Evolutionary conservation across 2,329 filamentous ascomycete genomes (phyloP).

Genomic region (Metarhizium sp.): DNA sequence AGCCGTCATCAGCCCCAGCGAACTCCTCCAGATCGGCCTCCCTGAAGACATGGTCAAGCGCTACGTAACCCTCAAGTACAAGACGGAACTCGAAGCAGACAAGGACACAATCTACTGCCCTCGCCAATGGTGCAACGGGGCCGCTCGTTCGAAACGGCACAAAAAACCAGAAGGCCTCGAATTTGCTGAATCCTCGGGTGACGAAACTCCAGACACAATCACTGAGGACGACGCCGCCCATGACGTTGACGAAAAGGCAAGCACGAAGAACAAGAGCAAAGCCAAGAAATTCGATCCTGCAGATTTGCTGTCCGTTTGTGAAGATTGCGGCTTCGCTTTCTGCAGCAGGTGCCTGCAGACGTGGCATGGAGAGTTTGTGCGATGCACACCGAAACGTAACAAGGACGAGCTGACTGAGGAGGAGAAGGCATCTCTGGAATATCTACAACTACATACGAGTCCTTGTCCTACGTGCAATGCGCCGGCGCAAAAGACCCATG

Average conservation of each 20-base stretch:
- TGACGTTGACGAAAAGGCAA: conserved; percentile 7
- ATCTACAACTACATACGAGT: conserved; percentile 71
- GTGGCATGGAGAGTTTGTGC: conserved; percentile 85
- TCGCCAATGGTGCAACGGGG: conserved; percentile 83
- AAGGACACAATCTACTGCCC: conserved; percentile 91
- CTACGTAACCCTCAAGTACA: conserved; percentile 85
- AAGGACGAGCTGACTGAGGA: conserved; percentile 68
- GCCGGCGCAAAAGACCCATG: conserved; percentile 80
- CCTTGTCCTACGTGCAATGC: conserved; percentile 82
- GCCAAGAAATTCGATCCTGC: conserved; percentile 30
- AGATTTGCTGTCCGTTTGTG: conserved; percentile 73
- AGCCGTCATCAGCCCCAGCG: conserved; percentile 66
- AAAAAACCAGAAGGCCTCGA: conserved; percentile 61
- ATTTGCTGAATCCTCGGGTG: conserved; percentile 42
- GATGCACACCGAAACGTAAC: conserved; percentile 58
- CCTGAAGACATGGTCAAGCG: conserved; percentile 66
- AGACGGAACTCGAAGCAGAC: conserved; percentile 84
- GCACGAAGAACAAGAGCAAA: conserved; percentile 13
- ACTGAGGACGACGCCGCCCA: conserved; percentile 32
- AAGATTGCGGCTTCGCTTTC: conserved; percentile 84
- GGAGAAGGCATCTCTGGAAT: conserved; percentile 79
- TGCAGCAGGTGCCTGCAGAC: conserved; percentile 60
- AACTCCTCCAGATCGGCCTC: conserved; percentile 70
- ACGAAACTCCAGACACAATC: conserved; percentile 40
- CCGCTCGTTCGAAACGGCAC: conserved; percentile 67